phyloP scores from a whole-genome alignment of 805 yeast species.

The Kodamaea jinghongensis region DNA sequence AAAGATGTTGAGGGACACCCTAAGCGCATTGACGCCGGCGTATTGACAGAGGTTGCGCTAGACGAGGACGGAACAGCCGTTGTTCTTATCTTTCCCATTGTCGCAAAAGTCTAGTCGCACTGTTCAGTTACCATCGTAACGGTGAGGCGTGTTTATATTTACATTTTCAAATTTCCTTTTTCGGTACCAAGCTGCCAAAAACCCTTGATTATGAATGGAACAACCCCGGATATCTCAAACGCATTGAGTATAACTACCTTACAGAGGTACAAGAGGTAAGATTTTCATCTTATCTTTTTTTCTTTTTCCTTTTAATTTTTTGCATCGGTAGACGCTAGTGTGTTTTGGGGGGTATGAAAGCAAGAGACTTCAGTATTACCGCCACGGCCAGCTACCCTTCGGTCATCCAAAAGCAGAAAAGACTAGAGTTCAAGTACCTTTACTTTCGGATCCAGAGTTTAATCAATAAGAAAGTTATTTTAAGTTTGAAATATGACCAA shows the following conservation, averaged over 20 bases:
- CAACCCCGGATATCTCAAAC: not conserved
- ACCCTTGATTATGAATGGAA: not conserved
- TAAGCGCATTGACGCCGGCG: too few relatives aligned
- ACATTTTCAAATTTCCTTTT: constrained; percentile 2
- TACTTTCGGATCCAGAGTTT: constrained; percentile 42
- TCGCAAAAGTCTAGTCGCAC: too few relatives aligned
- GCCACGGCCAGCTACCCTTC: constrained; percentile 5
- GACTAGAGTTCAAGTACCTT: constrained; percentile 36
- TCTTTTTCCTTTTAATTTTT: constrained; percentile 2
- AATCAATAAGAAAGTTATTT: constrained; percentile 39
- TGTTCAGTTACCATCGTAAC: too few relatives aligned
- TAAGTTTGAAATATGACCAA: constrained; percentile 50
- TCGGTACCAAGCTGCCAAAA: constrained; percentile 6
- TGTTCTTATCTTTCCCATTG: too few relatives aligned
- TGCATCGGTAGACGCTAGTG: not conserved
- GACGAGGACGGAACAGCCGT: too few relatives aligned
- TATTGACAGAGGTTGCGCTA: too few relatives aligned
- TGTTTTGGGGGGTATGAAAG: constrained; percentile 4
- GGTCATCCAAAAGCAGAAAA: constrained; percentile 18
- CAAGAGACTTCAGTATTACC: constrained; percentile 8
- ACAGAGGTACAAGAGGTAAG: too few relatives aligned
- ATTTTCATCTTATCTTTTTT: too few relatives aligned
- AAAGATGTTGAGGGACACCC: too few relatives aligned
- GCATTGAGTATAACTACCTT: too few relatives aligned
- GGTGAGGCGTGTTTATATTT: constrained; percentile 6